Percentiles rank a stretch among this genome's conserved stretches.
Evolutionary conservation across 1,284 basidiomycete genomes (phyloP).

Genomic region (Pseudozyma pruni): DNA sequence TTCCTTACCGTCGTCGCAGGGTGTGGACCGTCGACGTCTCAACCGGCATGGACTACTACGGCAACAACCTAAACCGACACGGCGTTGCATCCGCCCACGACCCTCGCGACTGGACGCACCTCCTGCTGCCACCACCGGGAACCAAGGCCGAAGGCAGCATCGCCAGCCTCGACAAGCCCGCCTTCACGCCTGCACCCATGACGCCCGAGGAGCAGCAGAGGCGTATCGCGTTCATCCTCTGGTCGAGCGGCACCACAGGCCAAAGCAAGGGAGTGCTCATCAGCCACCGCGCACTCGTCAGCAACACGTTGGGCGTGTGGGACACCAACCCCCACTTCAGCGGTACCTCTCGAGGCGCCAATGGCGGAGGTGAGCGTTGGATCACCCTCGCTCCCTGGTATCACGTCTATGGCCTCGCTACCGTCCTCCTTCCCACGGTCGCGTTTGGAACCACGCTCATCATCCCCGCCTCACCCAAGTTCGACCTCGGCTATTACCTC

Average conservation of each 20-base stretch:
- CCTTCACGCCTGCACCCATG: constrained; percentile 35
- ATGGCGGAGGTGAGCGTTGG: constrained; percentile 58
- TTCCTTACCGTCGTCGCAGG: constrained; percentile 25
- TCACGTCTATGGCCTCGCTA: constrained; percentile 65
- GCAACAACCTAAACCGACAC: constrained; percentile 29
- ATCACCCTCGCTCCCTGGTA: constrained; percentile 68
- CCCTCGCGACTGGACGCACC: constrained; percentile 55
- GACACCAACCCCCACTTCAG: constrained; percentile 45
- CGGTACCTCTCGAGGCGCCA: constrained; percentile 19
- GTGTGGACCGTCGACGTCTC: constrained; percentile 53
- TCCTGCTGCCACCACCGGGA: constrained; percentile 45
- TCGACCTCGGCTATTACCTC: constrained; percentile 68
- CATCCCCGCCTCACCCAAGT: constrained; percentile 56
- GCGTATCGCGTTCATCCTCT: constrained; percentile 63
- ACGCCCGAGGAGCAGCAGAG: constrained; percentile 40
- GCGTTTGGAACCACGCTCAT: constrained; percentile 67
- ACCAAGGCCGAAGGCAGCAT: constrained; percentile 43
- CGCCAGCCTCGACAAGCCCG: constrained; percentile 25
- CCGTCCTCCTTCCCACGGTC: constrained; percentile 60
- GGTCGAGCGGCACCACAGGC: constrained; percentile 68
- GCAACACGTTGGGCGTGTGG: constrained; percentile 62
- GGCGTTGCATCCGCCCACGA: constrained; percentile 44
- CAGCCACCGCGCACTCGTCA: constrained; percentile 63
- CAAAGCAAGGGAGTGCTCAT: constrained; percentile 68
- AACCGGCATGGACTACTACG: constrained; percentile 52